A percentile compares a stretch with the other conserved stretches of the same genome.
These are phyloP conservation scores for Yamadazyma kanchanaburiensis DNA, from an alignment of 1,139 yeast species.

Conservation along the genomic window DNA sequence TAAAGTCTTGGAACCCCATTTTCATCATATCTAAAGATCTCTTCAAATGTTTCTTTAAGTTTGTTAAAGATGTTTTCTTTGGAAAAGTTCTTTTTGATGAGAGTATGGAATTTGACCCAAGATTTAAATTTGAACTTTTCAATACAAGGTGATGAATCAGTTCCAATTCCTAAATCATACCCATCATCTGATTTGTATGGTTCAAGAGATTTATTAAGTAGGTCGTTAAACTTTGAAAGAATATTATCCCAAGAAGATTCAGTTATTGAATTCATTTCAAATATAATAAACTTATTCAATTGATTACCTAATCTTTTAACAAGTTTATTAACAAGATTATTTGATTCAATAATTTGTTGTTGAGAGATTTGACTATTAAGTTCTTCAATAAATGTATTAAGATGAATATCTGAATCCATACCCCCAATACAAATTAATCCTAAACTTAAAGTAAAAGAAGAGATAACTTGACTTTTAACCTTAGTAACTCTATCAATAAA, in stretches of 20 bases:
- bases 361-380: conserved; percentile 25
- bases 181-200: conserved; percentile 18
- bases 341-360: conserved; percentile 47
- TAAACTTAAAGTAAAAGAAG: conserved; percentile 6
- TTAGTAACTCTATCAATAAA: conserved; percentile 17
- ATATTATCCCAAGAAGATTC: conserved; percentile 63
- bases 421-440: conserved; percentile 12
- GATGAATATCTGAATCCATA: conserved; percentile 10
- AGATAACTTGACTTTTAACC: conserved; percentile 6
- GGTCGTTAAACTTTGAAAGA: conserved; percentile 41
- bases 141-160: conserved; percentile 34
- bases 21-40: conserved; percentile 75
- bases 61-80: conserved; percentile 57
- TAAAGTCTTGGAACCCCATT: conserved; percentile 82
- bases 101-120: conserved; percentile 63
- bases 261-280: conserved; percentile 42
- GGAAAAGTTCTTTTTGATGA: conserved; percentile 56
- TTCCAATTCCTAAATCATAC: conserved; percentile 67
- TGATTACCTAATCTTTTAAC: conserved; percentile 37
- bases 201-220: conserved; percentile 23
- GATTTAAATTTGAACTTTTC: conserved; percentile 48
- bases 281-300: conserved; percentile 38
- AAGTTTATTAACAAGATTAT: conserved; percentile 29
- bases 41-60: conserved; percentile 74
- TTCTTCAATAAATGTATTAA: conserved; percentile 17